Evolutionary conservation across 495 filamentous ascomycete species (phyloP), one percentile per base, ranked within the genome.

Genomic region (Hyaloscypha bicolor): DNA sequence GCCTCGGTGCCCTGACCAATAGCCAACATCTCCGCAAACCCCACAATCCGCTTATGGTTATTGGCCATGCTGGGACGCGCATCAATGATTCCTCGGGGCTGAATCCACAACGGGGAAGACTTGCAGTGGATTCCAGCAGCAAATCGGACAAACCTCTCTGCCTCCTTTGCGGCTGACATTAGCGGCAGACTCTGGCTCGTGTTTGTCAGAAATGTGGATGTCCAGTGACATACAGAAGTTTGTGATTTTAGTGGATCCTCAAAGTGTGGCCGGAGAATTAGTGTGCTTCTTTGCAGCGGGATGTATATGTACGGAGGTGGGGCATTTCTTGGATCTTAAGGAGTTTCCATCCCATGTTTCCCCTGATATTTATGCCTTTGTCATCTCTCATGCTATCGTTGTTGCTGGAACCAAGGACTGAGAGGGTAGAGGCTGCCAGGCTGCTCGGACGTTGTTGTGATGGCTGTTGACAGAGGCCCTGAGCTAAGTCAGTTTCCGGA

Each of bases 381-480:
- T 11, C 11, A 12, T 19, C 42, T 48, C 42, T 1, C 9, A 12
- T 19, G 9, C 3, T 48, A 12, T 14, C 16, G 8, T 48, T 48
- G 42, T 12, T 3, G 12, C 12, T 12, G 35, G 35, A 12, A 37
- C 12, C 35, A 37, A 19, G 42, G 42, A 48, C 16, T 3, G 16
- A 19, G 9, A 48, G 4, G 42, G 42, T 37, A 14, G 53, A 56
- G 53, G 22, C 19, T 59, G 33, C 2, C 25, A 25, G 25, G 25
- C 25, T 29, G 3, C 32, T n/a, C 9, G 25, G 6, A 25, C 25
- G 30, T 35, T 8, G 59, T 48, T 11, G 37, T 16, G 6, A 63
- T 63, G 59, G 35, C 60, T 33, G 57, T 58, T 29, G 52, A 70
- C 33, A 62, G 68, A 53, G 68, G 68, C n/a, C 68, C 68, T 3